These are phyloP conservation scores for Amauroascus verrucosus DNA, from an alignment of 2,329 filamentous ascomycete species.

Conservation along the genomic window DNA sequence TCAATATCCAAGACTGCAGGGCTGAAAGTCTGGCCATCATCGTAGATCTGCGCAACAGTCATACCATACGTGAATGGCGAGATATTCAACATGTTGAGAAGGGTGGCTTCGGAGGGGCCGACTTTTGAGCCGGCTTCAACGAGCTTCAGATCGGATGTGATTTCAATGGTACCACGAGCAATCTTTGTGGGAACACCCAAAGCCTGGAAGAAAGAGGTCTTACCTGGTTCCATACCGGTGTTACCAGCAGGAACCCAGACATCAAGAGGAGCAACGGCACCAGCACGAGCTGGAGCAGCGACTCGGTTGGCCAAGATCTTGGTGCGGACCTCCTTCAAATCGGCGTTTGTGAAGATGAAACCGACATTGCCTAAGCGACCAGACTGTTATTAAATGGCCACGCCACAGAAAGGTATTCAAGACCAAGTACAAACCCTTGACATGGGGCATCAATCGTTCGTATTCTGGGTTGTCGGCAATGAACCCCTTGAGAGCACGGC, in stretches of 20 bases:
- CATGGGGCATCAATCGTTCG: constrained; percentile 90
- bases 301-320: constrained; percentile 96
- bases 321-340: constrained; percentile 85
- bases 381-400: not conserved
- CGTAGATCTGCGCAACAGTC: constrained; percentile 92
- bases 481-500: constrained; percentile 95
- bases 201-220: constrained; percentile 99
- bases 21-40: constrained; percentile 87
- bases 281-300: constrained; percentile 92
- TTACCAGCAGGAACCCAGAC: constrained; percentile 96
- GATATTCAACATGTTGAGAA: constrained; percentile 99
- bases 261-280: constrained; percentile 86
- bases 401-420: not conserved
- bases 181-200: constrained; percentile 99
- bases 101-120: constrained; percentile 94
- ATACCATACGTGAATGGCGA: constrained; percentile 99
- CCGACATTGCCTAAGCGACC: constrained; percentile 67
- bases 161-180: constrained; percentile 99
- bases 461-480: constrained; percentile 84
- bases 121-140: constrained; percentile 88
- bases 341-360: constrained; percentile 98
- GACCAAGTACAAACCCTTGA: constrained; percentile 54
- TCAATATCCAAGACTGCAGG: constrained; percentile 80
- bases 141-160: constrained; percentile 94
- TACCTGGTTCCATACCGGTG: constrained; percentile 99